phyloP scores from a whole-genome alignment of 371 early-diverging fungal species.

The Syncephalis fuscata region DNA sequence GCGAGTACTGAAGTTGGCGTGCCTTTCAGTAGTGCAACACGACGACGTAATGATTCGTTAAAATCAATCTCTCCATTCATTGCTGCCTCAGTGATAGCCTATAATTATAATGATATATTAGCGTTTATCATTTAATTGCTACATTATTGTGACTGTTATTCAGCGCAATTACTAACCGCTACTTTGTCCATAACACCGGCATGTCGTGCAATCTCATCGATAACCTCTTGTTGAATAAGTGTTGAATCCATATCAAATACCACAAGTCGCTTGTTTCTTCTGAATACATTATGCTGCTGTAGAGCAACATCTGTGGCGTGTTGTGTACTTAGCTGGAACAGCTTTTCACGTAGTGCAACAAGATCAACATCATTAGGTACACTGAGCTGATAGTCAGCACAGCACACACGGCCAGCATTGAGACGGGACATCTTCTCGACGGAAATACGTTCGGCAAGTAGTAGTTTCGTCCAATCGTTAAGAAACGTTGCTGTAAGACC shows the following conservation, averaged over 20 bases:
- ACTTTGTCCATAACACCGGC: constrained; percentile 86
- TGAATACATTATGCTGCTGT: constrained; percentile 73
- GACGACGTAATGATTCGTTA: constrained; percentile 70
- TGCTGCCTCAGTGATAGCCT: constrained; percentile 88
- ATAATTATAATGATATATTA: too few relatives aligned
- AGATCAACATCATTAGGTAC: constrained; percentile 46
- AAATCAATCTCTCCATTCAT: constrained; percentile 95
- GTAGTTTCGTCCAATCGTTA: constrained; percentile 49
- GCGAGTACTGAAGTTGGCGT: constrained; percentile 67
- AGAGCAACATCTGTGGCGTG: constrained; percentile 72
- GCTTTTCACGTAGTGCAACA: constrained; percentile 37
- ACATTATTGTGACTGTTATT: not conserved
- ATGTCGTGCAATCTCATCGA: constrained; percentile 90
- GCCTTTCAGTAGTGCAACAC: constrained; percentile 80
- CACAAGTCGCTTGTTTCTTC: constrained; percentile 80
- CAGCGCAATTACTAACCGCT: constrained; percentile 52
- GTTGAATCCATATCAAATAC: constrained; percentile 99
- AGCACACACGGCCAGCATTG: constrained; percentile 43
- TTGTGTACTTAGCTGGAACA: constrained; percentile 46
- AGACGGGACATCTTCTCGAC: constrained; percentile 64
- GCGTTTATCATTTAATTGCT: not conserved
- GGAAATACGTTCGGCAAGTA: constrained; percentile 51
- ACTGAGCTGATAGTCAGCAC: constrained; percentile 60
- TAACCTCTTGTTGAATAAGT: constrained; percentile 93
- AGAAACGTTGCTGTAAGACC: constrained; percentile 55